Base-by-base conservation (phyloP, 1,284 basidiomycete species). In the Grifola frondosa region DNA sequence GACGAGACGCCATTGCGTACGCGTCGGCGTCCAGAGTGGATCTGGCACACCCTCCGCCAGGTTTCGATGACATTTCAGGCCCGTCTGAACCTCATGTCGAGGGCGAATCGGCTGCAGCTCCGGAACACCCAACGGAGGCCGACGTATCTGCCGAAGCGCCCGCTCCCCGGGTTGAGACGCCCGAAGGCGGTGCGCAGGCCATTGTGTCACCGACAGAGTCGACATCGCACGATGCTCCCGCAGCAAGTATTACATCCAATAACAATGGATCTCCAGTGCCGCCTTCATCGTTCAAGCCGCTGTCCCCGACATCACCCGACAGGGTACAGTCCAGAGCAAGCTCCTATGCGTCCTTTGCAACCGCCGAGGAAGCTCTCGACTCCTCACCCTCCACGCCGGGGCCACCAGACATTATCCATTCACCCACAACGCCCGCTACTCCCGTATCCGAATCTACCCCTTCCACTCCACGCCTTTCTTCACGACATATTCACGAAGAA, bases 1-100 rank as follows among this genome's bases (percentile, higher is more conserved):
- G 78, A 1, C 50, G 64, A 3, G 75, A 71, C 42, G 75, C 75
- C 9, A 60, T 73, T 16, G 72, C 69, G 30, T 74, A 59, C 44
- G 65, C 66, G 32, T 63, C 66, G 15, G 40, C 62, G 31, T 66
- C 66, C 20, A 57, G 64, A 35, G 58, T 67, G 11, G 59, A 63
- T 39, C 28, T 70, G 46, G 46, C 46, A 17, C 42, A 40, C n/a
- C 71, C 71, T 1, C 73, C 71, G 4, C 66, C 65, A 3, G 64
- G 56, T 6, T 67, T 66, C 30, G 64, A 66, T 32, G 59, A 63
- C 34, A 46, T 56, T 10, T 45, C 44, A 1, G 50, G 52, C 20
- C n/a, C 37, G n/a, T 42, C 34, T 12, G 37, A 29, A 10, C 36
- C 40, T 17, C 16, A 36, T 8, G 36, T 25, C 13, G 24, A 22